Evolutionary conservation across 306 rosid species (phyloP), one percentile per base, ranked within the genome.

Genomic region (Elaeagnus macrophylla): DNA sequence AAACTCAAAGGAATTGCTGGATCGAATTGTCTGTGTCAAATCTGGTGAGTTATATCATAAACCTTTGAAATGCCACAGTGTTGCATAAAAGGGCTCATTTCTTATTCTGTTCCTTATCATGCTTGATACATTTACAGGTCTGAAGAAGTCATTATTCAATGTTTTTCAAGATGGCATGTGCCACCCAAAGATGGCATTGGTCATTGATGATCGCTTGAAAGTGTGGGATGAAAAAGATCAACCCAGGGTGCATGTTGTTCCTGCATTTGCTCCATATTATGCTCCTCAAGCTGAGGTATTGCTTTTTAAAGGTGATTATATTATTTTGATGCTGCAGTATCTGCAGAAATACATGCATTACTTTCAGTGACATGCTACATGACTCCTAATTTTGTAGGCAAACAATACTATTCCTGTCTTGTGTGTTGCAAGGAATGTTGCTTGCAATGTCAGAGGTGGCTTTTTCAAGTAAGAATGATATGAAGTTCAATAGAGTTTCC

Each of bases 221-320:
- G 99, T 93, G 48, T 93, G 99, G 99, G 95, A 93, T 73, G 99
- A 93, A 71, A 87, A 68, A 68, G 99, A 93, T 70, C 99, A 93
- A 77, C 84, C 99, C 16, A 78, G 96, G 67, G 99, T 93, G 57
- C 99, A 93, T 62, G 99, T 93, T 59, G 99, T 93, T 54, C 99
- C 99, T 73, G 99, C 96, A 57, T 93, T 87, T 82, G 94, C 99
- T 35, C 99, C 99, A 39, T 93, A 93, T 75, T 87, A 82, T 65
- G 94, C 96, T 62, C 99, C 96, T 72, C 95, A 84, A 72, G 96
- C 99, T 59, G 99, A 93, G 69, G 99, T 93, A 78, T 59, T 59
- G 51, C 48, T 52, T 59, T 59, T 68, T 69, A 32, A 35, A 8
- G 12, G 38, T 64, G 39, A 37, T 51, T 54, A 45, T n/a, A 71